These are phyloP conservation scores for Malus asiatica DNA, from an alignment of 306 rosid species.

Conservation along the genomic window DNA sequence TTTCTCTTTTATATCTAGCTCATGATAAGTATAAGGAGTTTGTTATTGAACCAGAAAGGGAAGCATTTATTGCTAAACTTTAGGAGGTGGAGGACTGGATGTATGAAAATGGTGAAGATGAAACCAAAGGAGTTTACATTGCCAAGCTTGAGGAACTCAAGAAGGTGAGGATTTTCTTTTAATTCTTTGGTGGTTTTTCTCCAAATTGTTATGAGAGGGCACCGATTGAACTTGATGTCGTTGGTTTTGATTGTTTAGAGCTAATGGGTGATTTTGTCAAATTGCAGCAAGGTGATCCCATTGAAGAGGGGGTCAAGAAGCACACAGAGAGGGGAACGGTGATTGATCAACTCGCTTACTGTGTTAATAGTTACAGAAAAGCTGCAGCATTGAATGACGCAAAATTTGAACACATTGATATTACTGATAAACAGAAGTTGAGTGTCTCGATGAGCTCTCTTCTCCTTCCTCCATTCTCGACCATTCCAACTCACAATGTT, in stretches of 20 bases:
- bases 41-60: slow-evolving; percentile 67
- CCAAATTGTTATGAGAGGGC: neutral
- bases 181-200: neutral
- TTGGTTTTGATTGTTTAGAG: slow-evolving; percentile 8
- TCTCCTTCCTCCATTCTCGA: neutral
- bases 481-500: neutral
- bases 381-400: slow-evolving; percentile 68
- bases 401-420: slow-evolving; percentile 82
- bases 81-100: slow-evolving; percentile 93
- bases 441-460: neutral
- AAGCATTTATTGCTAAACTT: slow-evolving; percentile 52
- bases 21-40: slow-evolving; percentile 67
- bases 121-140: slow-evolving; percentile 84
- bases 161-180: slow-evolving; percentile 35
- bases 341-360: slow-evolving; percentile 49
- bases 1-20: slow-evolving; percentile 39
- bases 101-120: slow-evolving; percentile 93
- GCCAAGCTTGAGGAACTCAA: slow-evolving; percentile 91
- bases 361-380: slow-evolving; percentile 69
- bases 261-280: neutral
- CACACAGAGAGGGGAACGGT: slow-evolving; percentile 56
- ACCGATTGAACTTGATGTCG: neutral
- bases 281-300: slow-evolving; percentile 88
- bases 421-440: slow-evolving; percentile 76
- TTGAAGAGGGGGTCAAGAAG: slow-evolving; percentile 79